Evolutionary conservation across 1,284 basidiomycete species (phyloP).

Genomic region (Termitomyces sp.): DNA sequence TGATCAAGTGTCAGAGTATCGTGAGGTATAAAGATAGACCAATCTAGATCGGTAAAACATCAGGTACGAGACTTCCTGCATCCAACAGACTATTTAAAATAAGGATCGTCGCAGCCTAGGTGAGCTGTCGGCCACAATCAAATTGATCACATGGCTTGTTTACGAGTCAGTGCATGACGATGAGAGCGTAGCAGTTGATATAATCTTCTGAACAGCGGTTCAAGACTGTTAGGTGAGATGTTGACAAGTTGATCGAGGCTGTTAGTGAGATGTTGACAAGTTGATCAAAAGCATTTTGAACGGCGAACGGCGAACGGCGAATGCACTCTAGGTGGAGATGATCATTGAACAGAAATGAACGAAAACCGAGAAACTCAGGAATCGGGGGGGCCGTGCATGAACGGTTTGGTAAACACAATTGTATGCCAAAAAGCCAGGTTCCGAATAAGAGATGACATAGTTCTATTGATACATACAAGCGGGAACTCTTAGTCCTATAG

Average conservation of each 20-base stretch:
- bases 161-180: background rate
- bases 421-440: background rate
- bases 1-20: background rate
- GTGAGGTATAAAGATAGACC: background rate
- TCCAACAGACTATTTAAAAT: background rate
- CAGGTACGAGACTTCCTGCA: background rate
- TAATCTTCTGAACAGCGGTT: background rate
- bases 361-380: background rate
- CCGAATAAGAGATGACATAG: conserved; percentile 1
- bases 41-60: background rate
- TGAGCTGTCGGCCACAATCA: background rate
- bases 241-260: no score
- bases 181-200: background rate
- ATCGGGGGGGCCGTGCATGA: background rate
- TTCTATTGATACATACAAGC: conserved; percentile 11
- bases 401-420: background rate
- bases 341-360: background rate
- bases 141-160: background rate
- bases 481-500: conserved; percentile 29
- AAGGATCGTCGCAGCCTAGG: background rate
- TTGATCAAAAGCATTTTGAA: background rate
- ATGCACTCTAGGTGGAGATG: background rate
- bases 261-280: background rate
- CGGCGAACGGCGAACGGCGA: background rate
- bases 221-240: no score